phyloP scores from a whole-genome alignment of 148 eudicot genomes.

The Dysphania ambrosioides region DNA sequence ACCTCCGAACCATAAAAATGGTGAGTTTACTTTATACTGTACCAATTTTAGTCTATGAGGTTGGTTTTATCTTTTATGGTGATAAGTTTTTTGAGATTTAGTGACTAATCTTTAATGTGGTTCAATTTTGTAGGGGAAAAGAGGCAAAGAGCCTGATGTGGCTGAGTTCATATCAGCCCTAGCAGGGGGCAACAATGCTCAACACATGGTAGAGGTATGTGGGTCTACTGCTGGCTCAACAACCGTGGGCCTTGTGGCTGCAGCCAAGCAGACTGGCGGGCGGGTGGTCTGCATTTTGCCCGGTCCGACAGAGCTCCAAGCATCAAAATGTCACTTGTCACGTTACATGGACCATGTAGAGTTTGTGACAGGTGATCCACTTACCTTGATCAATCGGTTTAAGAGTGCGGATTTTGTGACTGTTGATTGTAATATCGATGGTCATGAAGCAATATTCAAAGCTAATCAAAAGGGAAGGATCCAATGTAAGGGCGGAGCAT shows the following conservation, averaged over 20 bases:
- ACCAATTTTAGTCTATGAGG: no score
- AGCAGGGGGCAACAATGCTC: slow-evolving; percentile 44
- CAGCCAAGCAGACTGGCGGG: slow-evolving; percentile 37
- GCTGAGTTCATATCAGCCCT: slow-evolving; percentile 41
- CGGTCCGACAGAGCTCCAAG: slow-evolving; percentile 13
- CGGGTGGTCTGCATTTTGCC: slow-evolving; percentile 36
- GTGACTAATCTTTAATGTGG: slow-evolving; percentile 2
- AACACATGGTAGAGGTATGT: slow-evolving; percentile 33
- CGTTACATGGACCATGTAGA: slow-evolving; percentile 25
- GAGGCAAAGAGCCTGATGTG: slow-evolving; percentile 41
- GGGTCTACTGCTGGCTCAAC: slow-evolving; percentile 30
- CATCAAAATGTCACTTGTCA: slow-evolving; percentile 24
- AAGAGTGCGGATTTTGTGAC: slow-evolving; percentile 29
- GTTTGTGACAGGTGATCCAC: slow-evolving; percentile 24
- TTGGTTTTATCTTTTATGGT: background rate
- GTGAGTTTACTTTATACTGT: slow-evolving; percentile 13
- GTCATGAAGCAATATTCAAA: slow-evolving; percentile 4
- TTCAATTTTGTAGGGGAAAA: slow-evolving; percentile 32
- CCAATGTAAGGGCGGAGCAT: background rate
- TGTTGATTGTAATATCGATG: slow-evolving; percentile 29
- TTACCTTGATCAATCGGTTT: slow-evolving; percentile 9
- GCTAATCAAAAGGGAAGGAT: background rate
- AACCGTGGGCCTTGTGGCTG: slow-evolving; percentile 36
- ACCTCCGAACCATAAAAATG: slow-evolving; percentile 37
- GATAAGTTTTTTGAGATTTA: background rate